These are phyloP conservation scores for Ceratocystis eucalypticola DNA, from an alignment of 2,329 filamentous ascomycete genomes.

Conservation along the genomic window DNA sequence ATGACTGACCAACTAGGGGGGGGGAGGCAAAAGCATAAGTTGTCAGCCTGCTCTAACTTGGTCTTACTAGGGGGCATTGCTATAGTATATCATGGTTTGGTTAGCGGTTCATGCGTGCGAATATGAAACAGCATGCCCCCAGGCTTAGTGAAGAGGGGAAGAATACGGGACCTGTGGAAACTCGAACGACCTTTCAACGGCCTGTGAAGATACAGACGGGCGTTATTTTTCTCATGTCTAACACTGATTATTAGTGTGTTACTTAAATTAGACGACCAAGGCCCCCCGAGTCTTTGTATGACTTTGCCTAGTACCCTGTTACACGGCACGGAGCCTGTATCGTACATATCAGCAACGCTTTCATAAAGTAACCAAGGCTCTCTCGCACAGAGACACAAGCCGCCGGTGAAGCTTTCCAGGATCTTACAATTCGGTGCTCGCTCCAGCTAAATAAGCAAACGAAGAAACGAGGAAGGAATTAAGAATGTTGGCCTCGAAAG, in stretches of 20 bases:
- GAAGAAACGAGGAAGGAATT: not conserved
- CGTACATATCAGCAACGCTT: too few species aligned
- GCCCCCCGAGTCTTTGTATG: not conserved
- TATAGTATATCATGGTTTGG: not conserved
- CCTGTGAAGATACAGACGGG: not conserved
- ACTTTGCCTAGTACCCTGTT: not conserved
- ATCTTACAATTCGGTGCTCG: not conserved
- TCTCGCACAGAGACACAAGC: not conserved
- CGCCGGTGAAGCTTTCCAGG: not conserved
- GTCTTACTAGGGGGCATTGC: not conserved
- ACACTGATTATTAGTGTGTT: not conserved
- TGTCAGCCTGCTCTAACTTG: not conserved
- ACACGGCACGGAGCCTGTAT: not conserved
- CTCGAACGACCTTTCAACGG: not conserved
- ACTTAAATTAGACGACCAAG: not conserved
- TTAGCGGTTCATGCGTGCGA: not conserved
- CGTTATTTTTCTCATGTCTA: not conserved
- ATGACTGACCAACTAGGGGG: not conserved
- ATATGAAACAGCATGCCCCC: not conserved
- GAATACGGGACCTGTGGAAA: not conserved
- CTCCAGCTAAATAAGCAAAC: not conserved
- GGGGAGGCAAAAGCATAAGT: not conserved
- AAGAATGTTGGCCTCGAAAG: slow-evolving; percentile 3
- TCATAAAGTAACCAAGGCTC: not conserved
- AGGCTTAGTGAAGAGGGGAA: not conserved